Base-by-base conservation (phyloP, 345 rosid species). In the Trapa incisa region DNA sequence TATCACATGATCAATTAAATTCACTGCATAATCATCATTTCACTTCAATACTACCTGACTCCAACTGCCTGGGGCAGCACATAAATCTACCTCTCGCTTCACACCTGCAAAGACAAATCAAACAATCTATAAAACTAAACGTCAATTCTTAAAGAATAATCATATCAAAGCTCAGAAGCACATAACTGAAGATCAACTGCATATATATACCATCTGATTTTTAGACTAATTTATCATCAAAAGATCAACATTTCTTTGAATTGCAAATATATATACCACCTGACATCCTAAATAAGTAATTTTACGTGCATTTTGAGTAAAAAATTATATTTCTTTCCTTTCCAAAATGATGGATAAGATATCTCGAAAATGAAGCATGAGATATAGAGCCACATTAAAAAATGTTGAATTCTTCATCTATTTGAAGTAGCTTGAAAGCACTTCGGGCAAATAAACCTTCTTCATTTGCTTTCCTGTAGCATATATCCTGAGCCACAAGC, bases 21-120 rank as follows among this genome's bases (percentile, higher is more conserved):
- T 32, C 65, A 61, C 39, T 15, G 42, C 45, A 69, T 65, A 13
- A 33, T 64, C 43, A 67, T 10, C 9, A 61, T 41, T 41, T 8
- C 43, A 61, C 42, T 35, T 39, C 6, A 61, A 36, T 35, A 16
- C 2, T 80, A 92, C 98, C 94, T 93, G 99, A 77, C 99, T 89
- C 96, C 99, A 89, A 78, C 99, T 91, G 78, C 99, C 97, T 57
- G 97, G 99, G 54, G 99, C 97, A 72, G 99, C 99, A 76, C 99
- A 91, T 71, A 91, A 80, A 84, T 94, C 99, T 12, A 94, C 97
- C 68, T 81, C 97, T 32, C 87, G 89, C 76, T 91, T 91, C 70
- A 86, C 96, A 38, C 96, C 99, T 89, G 78, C 62, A 77, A n/a
- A 14, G 9, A 77, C 62, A 77, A n/a, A 14, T 2, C 29, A 12